Percentiles rank a stretch among this genome's conserved stretches.
phyloP scores from a whole-genome alignment of 2,329 filamentous ascomycete species.

The Penicillium sp. region DNA sequence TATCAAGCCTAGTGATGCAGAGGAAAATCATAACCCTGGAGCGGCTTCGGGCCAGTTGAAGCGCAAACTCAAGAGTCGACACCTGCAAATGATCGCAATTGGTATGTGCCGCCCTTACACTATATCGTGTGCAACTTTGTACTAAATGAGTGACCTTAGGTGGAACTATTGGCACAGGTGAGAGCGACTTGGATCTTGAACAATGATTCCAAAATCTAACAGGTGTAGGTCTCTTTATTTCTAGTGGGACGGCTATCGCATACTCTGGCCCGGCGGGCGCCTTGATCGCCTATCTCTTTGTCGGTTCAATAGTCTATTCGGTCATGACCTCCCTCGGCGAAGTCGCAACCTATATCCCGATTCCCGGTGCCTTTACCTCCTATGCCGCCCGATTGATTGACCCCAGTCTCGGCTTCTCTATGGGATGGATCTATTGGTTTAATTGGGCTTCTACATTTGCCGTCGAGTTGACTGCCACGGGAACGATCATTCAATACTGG shows the following conservation, averaged over 20 bases:
- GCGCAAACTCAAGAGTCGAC: slow-evolving; percentile 24
- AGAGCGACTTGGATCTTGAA: neutral
- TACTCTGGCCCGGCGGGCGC: slow-evolving; percentile 64
- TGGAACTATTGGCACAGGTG: slow-evolving; percentile 27
- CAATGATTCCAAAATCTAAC: slow-evolving; percentile 5
- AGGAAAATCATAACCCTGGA: slow-evolving; percentile 13
- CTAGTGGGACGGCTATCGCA: slow-evolving; percentile 61
- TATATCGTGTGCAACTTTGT: neutral
- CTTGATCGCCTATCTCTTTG: slow-evolving; percentile 65
- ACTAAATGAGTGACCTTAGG: slow-evolving; percentile 14
- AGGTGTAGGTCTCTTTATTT: slow-evolving; percentile 63
- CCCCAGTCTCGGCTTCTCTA: slow-evolving; percentile 68
- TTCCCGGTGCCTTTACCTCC: slow-evolving; percentile 71
- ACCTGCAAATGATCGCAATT: slow-evolving; percentile 27
- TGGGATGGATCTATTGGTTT: slow-evolving; percentile 84
- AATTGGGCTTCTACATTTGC: slow-evolving; percentile 71
- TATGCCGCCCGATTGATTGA: slow-evolving; percentile 74
- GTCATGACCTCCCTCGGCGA: slow-evolving; percentile 67
- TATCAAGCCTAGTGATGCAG: slow-evolving; percentile 18
- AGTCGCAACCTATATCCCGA: slow-evolving; percentile 74
- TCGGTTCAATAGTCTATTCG: slow-evolving; percentile 70
- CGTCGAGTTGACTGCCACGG: slow-evolving; percentile 70
- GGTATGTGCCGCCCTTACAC: slow-evolving; percentile 10
- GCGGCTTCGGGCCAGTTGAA: slow-evolving; percentile 21
- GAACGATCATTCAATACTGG: slow-evolving; percentile 76